These are phyloP conservation scores for Aspergillaceae sp. DNA, from an alignment of 2,329 filamentous ascomycete species.

Conservation along the genomic window DNA sequence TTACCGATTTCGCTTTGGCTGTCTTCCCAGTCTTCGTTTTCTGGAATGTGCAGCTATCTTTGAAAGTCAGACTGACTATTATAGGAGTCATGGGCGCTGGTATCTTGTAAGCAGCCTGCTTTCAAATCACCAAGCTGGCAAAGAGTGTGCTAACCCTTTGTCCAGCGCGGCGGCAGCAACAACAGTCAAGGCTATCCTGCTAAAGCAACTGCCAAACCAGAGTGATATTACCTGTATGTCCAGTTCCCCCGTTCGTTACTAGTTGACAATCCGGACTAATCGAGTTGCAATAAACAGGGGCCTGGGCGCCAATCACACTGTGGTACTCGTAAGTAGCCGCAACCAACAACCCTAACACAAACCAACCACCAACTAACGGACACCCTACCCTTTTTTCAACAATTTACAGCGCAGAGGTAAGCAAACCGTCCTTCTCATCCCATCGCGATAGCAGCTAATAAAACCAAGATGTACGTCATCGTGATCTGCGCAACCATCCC, in stretches of 20 bases:
- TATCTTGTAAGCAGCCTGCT: neutral
- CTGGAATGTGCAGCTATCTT: neutral
- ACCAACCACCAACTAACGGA: neutral
- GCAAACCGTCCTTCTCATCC: neutral
- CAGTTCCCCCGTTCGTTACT: neutral
- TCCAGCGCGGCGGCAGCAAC: neutral
- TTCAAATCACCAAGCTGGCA: too few relatives aligned
- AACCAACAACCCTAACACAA: neutral
- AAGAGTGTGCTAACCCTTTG: too few relatives aligned
- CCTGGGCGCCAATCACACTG: neutral
- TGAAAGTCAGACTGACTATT: neutral
- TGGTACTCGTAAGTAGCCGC: neutral
- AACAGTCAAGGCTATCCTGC: neutral
- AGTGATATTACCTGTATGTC: neutral
- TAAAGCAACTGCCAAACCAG: neutral
- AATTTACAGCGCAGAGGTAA: neutral
- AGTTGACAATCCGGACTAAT: constrained; percentile 2
- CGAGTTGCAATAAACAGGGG: neutral
- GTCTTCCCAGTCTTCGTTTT: neutral
- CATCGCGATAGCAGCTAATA: neutral
- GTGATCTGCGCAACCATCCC: neutral
- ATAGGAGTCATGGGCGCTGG: neutral
- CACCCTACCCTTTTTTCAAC: neutral
- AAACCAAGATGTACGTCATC: neutral
- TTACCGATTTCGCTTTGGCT: neutral